Percentiles rank a stretch among this genome's conserved stretches.
Evolutionary conservation across 805 yeast genomes (phyloP).

Genomic region (Saturnispora diversa): DNA sequence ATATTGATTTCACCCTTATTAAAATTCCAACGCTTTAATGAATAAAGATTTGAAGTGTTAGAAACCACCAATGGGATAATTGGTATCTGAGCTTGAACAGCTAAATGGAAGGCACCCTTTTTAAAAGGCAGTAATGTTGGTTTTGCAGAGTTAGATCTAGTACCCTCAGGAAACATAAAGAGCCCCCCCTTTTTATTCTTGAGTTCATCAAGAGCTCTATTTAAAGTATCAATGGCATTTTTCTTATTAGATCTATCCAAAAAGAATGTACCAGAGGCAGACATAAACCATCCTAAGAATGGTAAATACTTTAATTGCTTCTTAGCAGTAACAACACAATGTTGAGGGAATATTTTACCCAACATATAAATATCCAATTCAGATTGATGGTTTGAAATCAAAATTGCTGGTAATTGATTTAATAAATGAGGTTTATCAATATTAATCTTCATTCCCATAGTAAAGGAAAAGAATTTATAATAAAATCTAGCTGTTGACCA

Average conservation of each 20-base stretch:
- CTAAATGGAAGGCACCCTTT: slow-evolving; percentile 97
- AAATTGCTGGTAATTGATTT: slow-evolving; percentile 60
- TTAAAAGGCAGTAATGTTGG: slow-evolving; percentile 80
- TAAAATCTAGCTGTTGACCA: slow-evolving; percentile 85
- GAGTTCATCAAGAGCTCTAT: slow-evolving; percentile 55
- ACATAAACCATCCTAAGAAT: slow-evolving; percentile 95
- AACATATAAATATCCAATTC: slow-evolving; percentile 75
- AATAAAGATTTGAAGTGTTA: slow-evolving; percentile 71
- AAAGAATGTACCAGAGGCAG: slow-evolving; percentile 82
- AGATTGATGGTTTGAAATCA: slow-evolving; percentile 85
- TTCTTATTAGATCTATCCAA: slow-evolving; percentile 73
- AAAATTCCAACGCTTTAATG: slow-evolving; percentile 53
- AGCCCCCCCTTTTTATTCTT: slow-evolving; percentile 61
- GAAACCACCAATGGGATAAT: slow-evolving; percentile 82
- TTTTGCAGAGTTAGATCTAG: slow-evolving; percentile 68
- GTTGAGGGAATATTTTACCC: slow-evolving; percentile 79
- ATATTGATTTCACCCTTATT: slow-evolving; percentile 69
- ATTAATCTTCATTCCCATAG: slow-evolving; percentile 63
- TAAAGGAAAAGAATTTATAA: slow-evolving; percentile 48
- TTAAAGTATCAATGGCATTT: slow-evolving; percentile 68
- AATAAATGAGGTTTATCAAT: slow-evolving; percentile 60
- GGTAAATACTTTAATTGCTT: slow-evolving; percentile 78
- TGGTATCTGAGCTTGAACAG: slow-evolving; percentile 86
- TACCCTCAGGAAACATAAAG: slow-evolving; percentile 95
- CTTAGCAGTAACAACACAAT: slow-evolving; percentile 90